Evolutionary conservation across 441 rosid genomes (phyloP).

Genomic region (Bocquillonia castaneifolia): DNA sequence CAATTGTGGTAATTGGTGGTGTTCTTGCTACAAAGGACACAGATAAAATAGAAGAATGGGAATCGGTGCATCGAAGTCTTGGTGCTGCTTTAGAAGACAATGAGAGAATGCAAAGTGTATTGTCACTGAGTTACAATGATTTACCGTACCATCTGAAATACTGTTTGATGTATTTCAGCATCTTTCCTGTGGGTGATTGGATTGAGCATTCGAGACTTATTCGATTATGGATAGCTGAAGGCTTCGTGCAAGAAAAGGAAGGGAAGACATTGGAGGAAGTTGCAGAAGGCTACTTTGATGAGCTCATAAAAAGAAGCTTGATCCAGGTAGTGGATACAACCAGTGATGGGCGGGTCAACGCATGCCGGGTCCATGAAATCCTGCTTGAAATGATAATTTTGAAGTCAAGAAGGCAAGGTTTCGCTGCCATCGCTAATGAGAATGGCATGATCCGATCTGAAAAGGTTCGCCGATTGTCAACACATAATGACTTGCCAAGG

Average conservation of each 20-base stretch:
- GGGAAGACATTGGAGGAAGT: constrained; percentile 10
- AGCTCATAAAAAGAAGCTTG: neutral
- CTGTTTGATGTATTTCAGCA: neutral
- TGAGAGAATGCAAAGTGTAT: constrained; percentile 11
- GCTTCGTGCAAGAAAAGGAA: constrained; percentile 5
- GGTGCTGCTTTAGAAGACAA: neutral
- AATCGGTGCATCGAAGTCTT: neutral
- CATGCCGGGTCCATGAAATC: neutral
- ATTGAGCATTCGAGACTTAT: neutral
- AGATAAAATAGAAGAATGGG: neutral
- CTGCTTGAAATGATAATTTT: too few species aligned
- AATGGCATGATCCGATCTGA: neutral
- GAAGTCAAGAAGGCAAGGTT: neutral
- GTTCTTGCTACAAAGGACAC: constrained; percentile 1
- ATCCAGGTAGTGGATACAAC: neutral
- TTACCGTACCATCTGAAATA: constrained; percentile 6
- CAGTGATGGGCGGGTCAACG: neutral
- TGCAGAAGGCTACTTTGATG: neutral
- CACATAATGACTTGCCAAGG: neutral
- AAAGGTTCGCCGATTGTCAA: neutral
- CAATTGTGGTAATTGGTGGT: constrained; percentile 6
- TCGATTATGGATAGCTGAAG: constrained; percentile 9
- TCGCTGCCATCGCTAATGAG: neutral
- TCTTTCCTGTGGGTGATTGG: neutral
- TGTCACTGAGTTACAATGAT: constrained; percentile 16